Evolutionary conservation across 176 grass and related monocot species (phyloP).

Genomic region (Musa acuminata): DNA sequence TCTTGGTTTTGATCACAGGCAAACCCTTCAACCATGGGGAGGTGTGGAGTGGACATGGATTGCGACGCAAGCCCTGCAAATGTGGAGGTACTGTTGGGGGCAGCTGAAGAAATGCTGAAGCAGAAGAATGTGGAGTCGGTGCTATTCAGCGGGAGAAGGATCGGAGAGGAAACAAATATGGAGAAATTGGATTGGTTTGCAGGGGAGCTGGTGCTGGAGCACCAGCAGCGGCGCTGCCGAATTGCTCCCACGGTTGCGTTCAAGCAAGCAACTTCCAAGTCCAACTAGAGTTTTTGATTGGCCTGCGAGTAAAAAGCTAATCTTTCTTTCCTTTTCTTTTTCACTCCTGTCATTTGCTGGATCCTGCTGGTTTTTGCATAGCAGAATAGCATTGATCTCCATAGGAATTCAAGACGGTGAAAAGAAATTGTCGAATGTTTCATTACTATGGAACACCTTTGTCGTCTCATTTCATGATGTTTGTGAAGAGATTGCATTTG

Average conservation of each 20-base stretch:
- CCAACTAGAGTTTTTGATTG: constrained; percentile 9
- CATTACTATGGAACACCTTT: too few relatives aligned
- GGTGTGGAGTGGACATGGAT: constrained; percentile 38
- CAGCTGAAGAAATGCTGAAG: constrained; percentile 84
- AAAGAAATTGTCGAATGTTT: neutral
- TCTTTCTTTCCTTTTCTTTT: constrained; percentile 6
- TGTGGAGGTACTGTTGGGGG: constrained; percentile 43
- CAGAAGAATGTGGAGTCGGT: constrained; percentile 85
- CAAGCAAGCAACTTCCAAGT: constrained; percentile 51
- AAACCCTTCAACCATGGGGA: constrained; percentile 45
- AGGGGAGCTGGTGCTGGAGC: constrained; percentile 61
- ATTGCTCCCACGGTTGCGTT: constrained; percentile 93
- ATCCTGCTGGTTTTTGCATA: constrained; percentile 76
- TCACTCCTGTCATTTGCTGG: constrained; percentile 8
- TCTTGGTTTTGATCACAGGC: constrained; percentile 28
- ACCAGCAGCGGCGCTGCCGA: constrained; percentile 49
- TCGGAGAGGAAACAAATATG: constrained; percentile 73
- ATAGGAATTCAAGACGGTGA: constrained; percentile 9
- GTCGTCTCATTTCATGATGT: neutral
- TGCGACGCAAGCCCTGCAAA: constrained; percentile 51
- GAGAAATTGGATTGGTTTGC: constrained; percentile 87
- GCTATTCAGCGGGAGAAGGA: constrained; percentile 63
- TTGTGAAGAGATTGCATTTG: neutral
- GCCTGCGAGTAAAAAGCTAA: constrained; percentile 14
- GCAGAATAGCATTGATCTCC: constrained; percentile 44